Evolutionary conservation across 2,329 filamentous ascomycete species (phyloP).

Genomic region (Didymella pinodella): DNA sequence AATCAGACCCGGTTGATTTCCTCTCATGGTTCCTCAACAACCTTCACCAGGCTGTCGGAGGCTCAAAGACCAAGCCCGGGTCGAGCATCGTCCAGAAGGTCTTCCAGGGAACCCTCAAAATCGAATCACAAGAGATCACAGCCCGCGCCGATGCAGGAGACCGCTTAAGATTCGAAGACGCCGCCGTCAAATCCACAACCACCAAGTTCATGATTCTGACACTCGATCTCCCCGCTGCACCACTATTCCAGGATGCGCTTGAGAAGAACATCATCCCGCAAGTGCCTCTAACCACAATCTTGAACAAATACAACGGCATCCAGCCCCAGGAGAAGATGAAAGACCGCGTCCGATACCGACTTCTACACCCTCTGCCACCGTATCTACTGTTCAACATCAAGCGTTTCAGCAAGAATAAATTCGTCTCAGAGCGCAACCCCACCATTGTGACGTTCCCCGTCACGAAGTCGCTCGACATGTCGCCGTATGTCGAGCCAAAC

Average conservation of each 20-base stretch:
- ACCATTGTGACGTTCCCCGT: slow-evolving; percentile 98
- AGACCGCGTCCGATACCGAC: slow-evolving; percentile 85
- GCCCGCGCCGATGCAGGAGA: slow-evolving; percentile 88
- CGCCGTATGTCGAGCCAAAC: slow-evolving; percentile 90
- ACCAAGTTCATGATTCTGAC: slow-evolving; percentile 91
- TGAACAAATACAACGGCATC: slow-evolving; percentile 92
- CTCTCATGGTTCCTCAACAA: slow-evolving; percentile 98
- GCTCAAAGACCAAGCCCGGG: slow-evolving; percentile 83
- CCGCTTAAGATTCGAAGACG: slow-evolving; percentile 90
- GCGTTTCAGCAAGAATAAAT: slow-evolving; percentile 96
- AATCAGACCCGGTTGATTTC: slow-evolving; percentile 96
- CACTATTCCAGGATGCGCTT: slow-evolving; percentile 93
- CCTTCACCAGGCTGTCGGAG: slow-evolving; percentile 88
- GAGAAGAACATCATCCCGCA: slow-evolving; percentile 97
- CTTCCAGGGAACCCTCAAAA: slow-evolving; percentile 90
- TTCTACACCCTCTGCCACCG: slow-evolving; percentile 89
- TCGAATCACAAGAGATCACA: slow-evolving; percentile 93
- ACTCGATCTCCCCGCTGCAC: slow-evolving; percentile 87
- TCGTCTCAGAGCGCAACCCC: slow-evolving; percentile 93
- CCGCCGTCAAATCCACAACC: slow-evolving; percentile 78
- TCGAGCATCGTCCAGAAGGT: slow-evolving; percentile 88
- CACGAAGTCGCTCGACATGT: slow-evolving; percentile 80
- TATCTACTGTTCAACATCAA: slow-evolving; percentile 96
- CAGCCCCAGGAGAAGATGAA: slow-evolving; percentile 87
- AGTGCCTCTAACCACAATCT: slow-evolving; percentile 75